Evolutionary conservation across 345 rosid species (phyloP), one percentile per base, ranked within the genome.

Genomic region (Syzygium aqueum): DNA sequence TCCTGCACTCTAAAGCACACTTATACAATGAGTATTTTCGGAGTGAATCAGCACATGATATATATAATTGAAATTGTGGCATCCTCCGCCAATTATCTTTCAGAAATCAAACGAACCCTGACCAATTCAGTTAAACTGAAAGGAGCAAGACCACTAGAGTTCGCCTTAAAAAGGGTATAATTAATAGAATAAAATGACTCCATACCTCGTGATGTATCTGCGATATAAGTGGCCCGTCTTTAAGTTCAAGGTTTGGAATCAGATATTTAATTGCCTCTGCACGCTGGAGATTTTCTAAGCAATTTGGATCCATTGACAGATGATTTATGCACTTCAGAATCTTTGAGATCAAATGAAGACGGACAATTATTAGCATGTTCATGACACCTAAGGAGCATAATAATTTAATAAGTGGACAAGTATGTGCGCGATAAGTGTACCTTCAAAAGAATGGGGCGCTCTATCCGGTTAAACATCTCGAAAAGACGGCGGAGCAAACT

Each of bases 261-360:
- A 96, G 89, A 92, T 93, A 94, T 91, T 96, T 97, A 89, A 96
- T 97, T 84, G 98, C 98, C 89, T 97, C 96, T 21, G 99, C 99
- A 21, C 96, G 98, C 92, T 97, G 99, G 92, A 97, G 98, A 90
- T 91, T 94, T 94, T 97, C 98, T 89, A 97, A 93, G 94, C 99
- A 97, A 91, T 96, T 95, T 40, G 99, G 99, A 86, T 97, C 99
- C 40, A 94, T 94, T 85, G 99, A 97, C 87, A 97, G 93, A 90
- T 95, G 90, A 90, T 97, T 96, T 86, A 96, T 93, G 88, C 99
- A 97, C 93, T 94, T 94, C 86, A 96, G 93, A 88, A 95, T 92
- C 99, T 97, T 91, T 17, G 89, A 51, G 33, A 51, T 78, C 63
- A 88, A 90, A 90, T n/a, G 88, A 86, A 73, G 40, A 73, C 49